phyloP scores from a whole-genome alignment of 1,284 basidiomycete genomes.

The Rhodotorula sp. region DNA sequence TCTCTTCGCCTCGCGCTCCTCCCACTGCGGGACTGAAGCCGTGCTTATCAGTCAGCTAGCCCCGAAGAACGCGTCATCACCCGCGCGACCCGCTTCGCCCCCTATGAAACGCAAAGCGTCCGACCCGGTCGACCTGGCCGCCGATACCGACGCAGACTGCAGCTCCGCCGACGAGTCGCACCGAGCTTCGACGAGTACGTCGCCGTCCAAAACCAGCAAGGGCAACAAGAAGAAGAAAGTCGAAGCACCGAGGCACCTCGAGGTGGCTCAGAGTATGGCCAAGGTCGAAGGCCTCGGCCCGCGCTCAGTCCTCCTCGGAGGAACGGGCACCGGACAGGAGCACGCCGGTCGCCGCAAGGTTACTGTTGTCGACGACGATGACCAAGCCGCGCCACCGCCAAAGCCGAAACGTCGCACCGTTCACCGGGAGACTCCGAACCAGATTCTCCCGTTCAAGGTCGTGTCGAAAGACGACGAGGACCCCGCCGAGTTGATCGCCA shows the following conservation, averaged over 20 bases:
- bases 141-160: background rate
- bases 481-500: background rate
- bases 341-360: background rate
- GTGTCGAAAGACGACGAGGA: no score
- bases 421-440: background rate
- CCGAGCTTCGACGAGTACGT: background rate
- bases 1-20: no score
- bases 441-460: background rate
- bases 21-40: no score
- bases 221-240: background rate
- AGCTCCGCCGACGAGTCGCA: background rate
- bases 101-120: background rate
- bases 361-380: background rate
- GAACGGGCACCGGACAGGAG: background rate
- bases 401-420: background rate
- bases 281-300: background rate
- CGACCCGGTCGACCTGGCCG: background rate
- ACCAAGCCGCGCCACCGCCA: background rate
- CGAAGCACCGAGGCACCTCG: background rate
- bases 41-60: no score
- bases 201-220: background rate
- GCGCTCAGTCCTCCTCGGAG: background rate
- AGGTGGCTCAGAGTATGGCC: background rate
- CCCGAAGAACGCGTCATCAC: background rate
- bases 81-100: background rate